A percentile compares a stretch with the other conserved stretches of the same genome.
Evolutionary conservation across 768 basidiomycete species (phyloP).

Genomic region (Hysterangium stoloniferum): DNA sequence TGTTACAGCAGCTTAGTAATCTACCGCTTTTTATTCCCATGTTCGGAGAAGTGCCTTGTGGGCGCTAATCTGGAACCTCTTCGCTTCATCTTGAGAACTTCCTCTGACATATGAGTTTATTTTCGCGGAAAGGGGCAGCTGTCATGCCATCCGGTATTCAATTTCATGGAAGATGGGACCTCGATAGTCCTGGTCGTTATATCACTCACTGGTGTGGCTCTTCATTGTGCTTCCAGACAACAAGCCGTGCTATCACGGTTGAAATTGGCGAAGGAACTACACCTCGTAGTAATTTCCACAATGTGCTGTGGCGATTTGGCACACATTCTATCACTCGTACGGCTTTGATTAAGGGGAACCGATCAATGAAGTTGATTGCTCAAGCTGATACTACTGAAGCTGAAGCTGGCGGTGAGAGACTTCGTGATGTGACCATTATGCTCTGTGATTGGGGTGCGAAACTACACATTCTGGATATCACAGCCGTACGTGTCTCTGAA

Average conservation of each 20-base stretch:
- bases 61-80: too few species aligned
- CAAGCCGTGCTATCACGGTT: slow-evolving; percentile 1
- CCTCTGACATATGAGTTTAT: too few species aligned
- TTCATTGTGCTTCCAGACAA: not conserved
- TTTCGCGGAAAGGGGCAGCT: too few species aligned
- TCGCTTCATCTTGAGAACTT: too few species aligned
- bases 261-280: not conserved
- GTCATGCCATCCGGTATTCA: not conserved
- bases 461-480: not conserved
- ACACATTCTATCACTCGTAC: not conserved
- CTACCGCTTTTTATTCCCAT: too few species aligned
- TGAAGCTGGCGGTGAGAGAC: not conserved
- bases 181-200: not conserved
- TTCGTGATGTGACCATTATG: not conserved
- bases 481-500: not conserved
- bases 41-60: too few species aligned
- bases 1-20: too few species aligned
- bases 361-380: not conserved
- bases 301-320: slow-evolving; percentile 1
- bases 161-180: not conserved
- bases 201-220: not conserved
- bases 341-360: not conserved
- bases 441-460: not conserved
- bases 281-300: not conserved
- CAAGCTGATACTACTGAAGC: not conserved